Conservation (phyloP, 805 yeast species). For the Citeromyces nyonsensis region DNA sequence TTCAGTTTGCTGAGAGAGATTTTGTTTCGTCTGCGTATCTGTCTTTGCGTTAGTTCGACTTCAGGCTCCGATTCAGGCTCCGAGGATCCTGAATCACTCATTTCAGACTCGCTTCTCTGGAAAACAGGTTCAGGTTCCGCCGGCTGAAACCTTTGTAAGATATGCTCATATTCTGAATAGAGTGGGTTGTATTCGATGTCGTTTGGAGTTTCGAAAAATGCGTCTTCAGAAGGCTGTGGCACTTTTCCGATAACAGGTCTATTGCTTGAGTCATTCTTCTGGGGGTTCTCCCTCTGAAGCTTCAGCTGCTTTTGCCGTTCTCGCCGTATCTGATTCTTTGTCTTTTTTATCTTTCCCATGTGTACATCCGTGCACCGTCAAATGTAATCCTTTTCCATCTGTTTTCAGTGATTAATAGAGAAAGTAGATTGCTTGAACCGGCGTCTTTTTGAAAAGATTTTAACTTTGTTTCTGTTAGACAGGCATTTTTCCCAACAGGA, state of each 20-base stretch:
- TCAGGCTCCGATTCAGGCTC: slow-evolving; percentile 9
- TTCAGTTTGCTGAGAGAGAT: slow-evolving; percentile 59
- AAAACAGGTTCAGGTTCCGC: background rate
- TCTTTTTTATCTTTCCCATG: slow-evolving; percentile 13
- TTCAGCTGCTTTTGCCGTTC: slow-evolving; percentile 24
- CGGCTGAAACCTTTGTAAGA: slow-evolving; percentile 9
- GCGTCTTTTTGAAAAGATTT: no score
- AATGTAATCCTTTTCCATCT: no score
- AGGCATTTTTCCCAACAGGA: no score
- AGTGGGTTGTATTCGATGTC: slow-evolving; percentile 3
- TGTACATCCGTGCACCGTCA: background rate
- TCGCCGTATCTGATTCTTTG: slow-evolving; percentile 39
- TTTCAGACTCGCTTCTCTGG: background rate
- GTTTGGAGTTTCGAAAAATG: no score
- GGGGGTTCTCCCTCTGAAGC: slow-evolving; percentile 2
- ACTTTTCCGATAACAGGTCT: slow-evolving; percentile 2
- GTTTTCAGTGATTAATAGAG: no score
- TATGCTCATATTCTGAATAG: slow-evolving; percentile 5
- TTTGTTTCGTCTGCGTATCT: slow-evolving; percentile 31
- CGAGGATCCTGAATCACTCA: slow-evolving; percentile 7
- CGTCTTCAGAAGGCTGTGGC: background rate
- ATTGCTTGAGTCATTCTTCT: slow-evolving; percentile 1
- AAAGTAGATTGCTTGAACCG: no score
- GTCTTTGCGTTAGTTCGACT: slow-evolving; percentile 7
- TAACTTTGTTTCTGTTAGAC: no score